A percentile compares a stretch with the other conserved stretches of the same genome.
Conservation (phyloP, 495 filamentous ascomycete species). For the Podospora comata region DNA sequence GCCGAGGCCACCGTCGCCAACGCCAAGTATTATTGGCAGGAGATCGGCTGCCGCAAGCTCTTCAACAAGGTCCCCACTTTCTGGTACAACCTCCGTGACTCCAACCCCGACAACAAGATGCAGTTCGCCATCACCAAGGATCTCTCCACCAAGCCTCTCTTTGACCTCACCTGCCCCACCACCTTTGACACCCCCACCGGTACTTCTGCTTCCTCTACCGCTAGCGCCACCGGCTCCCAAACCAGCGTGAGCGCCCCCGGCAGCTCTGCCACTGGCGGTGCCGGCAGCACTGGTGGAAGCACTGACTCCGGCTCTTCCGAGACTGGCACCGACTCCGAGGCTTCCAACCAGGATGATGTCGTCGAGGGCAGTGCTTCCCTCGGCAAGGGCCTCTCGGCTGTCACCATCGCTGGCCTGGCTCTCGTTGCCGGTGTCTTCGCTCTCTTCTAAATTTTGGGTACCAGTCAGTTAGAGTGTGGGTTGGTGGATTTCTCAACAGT, state of each 20-base stretch:
- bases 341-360: slow-evolving; percentile 1
- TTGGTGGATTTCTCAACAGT: not conserved
- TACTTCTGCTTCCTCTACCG: slow-evolving; percentile 12
- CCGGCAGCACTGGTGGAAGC: slow-evolving; percentile 18
- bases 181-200: slow-evolving; percentile 34
- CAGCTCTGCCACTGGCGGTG: slow-evolving; percentile 21
- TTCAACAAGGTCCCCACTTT: slow-evolving; percentile 65
- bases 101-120: slow-evolving; percentile 44
- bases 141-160: slow-evolving; percentile 54
- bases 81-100: slow-evolving; percentile 54
- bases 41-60: slow-evolving; percentile 63
- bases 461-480: not conserved
- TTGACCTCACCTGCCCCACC: slow-evolving; percentile 56
- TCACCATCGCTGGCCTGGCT: slow-evolving; percentile 20
- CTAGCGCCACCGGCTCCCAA: slow-evolving; percentile 17
- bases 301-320: slow-evolving; percentile 20
- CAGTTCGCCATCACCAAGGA: slow-evolving; percentile 47
- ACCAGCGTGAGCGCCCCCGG: slow-evolving; percentile 18
- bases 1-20: slow-evolving; percentile 59
- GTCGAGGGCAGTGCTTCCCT: slow-evolving; percentile 13
- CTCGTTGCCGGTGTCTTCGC: slow-evolving; percentile 28
- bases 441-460: slow-evolving; percentile 21
- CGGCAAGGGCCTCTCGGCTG: slow-evolving; percentile 20
- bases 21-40: slow-evolving; percentile 69
- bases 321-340: slow-evolving; percentile 5